These are phyloP conservation scores for Mortierella polycephala DNA, from an alignment of 371 early-diverging fungal species.

Conservation along the genomic window DNA sequence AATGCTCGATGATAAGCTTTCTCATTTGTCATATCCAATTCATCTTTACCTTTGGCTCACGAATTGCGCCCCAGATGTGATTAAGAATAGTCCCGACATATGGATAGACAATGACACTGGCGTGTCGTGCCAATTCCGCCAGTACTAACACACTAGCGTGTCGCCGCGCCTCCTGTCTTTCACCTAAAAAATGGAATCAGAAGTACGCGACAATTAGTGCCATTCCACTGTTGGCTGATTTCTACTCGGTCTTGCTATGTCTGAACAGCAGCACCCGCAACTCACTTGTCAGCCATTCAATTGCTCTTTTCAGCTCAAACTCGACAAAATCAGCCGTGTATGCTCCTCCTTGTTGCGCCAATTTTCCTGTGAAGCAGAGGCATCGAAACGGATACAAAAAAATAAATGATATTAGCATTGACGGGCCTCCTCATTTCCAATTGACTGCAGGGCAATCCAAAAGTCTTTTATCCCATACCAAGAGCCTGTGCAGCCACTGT, in stretches of 20 bases:
- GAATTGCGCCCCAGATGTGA: slow-evolving; percentile 85
- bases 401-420: not conserved
- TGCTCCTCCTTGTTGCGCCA: slow-evolving; percentile 81
- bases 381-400: not conserved
- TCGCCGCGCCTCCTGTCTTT: slow-evolving; percentile 79
- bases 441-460: not conserved
- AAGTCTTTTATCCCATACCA: slow-evolving; percentile 55
- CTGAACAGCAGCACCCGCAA: not conserved
- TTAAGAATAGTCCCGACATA: slow-evolving; percentile 90
- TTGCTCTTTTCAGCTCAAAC: slow-evolving; percentile 85
- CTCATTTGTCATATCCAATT: too few species aligned
- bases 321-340: slow-evolving; percentile 87
- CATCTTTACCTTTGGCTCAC: slow-evolving; percentile 76
- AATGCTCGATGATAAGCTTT: not conserved
- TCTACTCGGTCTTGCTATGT: not conserved
- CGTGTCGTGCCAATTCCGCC: slow-evolving; percentile 82
- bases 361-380: slow-evolving; percentile 58
- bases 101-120: slow-evolving; percentile 87
- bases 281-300: slow-evolving; percentile 93
- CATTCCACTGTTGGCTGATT: not conserved
- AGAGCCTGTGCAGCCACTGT: slow-evolving; percentile 85
- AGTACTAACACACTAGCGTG: slow-evolving; percentile 91
- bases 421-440: not conserved
- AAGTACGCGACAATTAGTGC: not conserved
- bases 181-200: slow-evolving; percentile 53